Evolutionary conservation across 768 basidiomycete species (phyloP), one percentile per base, ranked within the genome.

Genomic region (Boletus rex-veris): DNA sequence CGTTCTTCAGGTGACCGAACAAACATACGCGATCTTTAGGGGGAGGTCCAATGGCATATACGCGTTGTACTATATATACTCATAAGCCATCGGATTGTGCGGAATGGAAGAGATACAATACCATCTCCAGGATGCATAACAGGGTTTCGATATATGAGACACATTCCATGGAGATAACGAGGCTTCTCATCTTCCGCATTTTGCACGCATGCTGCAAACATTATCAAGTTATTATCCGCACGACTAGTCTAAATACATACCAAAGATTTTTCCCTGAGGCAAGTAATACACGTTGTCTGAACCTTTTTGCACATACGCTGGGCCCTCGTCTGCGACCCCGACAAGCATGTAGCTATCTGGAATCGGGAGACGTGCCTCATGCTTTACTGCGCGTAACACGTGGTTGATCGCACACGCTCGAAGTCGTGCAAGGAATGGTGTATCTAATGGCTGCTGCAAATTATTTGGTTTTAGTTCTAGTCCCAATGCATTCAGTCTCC

Each of bases 291-390:
- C 79, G 56, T 85, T 77, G 36, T 77, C 61, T 48, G 70, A 62
- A 1, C 84, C 84, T 18, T 67, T 71, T 9, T 65, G 47, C 39
- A 63, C 64, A 57, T 89, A 88, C 0, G 84, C 81, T 0, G 84
- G 82, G 1, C 89, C 88, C 68, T 92, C 89, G 61, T 94, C 92
- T 3, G 89, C 86, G 12, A 92, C 80, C 1, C 92, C 92, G 9
- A 92, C 87, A 1, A 94, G 75, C 24, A 84, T 75, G 54, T 82
- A 82, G 55, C 84, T 84, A 1, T 82, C 71, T 0, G 84, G 84
- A 12, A 94, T 78, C 4, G 77, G 81, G 28, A 94, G 88, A 8
- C 89, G 77, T 0, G 91, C 91, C 38, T 77, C 73, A 58, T 89
- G 82, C 60, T 92, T 92, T 61, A 93, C 81, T 38, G 82, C 82